Base-by-base conservation (phyloP, 192 early-diverging fungal genomes). In the Coemansia sp. region DNA sequence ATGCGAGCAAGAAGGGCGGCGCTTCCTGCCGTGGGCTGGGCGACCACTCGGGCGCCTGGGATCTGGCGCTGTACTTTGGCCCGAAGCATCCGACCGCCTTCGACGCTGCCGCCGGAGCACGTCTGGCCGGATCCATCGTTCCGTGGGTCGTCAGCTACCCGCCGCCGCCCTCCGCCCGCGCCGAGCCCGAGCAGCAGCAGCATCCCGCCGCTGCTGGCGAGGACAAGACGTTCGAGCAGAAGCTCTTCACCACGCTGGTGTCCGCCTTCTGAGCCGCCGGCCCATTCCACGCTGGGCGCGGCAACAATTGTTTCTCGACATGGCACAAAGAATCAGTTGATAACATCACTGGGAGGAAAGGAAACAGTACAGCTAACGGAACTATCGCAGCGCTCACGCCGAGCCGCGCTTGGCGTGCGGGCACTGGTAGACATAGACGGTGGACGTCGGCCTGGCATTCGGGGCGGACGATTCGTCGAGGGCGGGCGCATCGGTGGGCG, bases 121-220 rank as follows among this genome's bases (percentile, higher is more conserved):
- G 51, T 7, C 51, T 54, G 8, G 51, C 51, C 7, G 58, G 5
- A 40, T 67, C 1, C n/a, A 49, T 45, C 0, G 57, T 73, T n/a
- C 80, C 80, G 9, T 83, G 80, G 80, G 62, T 65, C 13, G 57
- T 72, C 2, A 63, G 67, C 46, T 83, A 73, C 53, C 80, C 80
- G 64, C 77, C 65, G 2, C 59, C 54, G 0, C 45, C 12, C 20
- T 0, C 20, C 20, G 20, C 20, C 20, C 19, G 10, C 6, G 20
- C 19, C 14, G 14, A 22, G 20, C 5, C 51, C 4, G 51, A 54
- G 4, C 1, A 1, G 6, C 9, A 19, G 7, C 51, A 54, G 7
- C 14, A 32, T 0, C 32, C 32, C 1, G 32, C 32, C 1, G 32
- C 32, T 32, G 32, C 32, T 32, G 32, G 46, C n/a, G 38, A 10